Evolutionary conservation across 768 basidiomycete genomes (phyloP).

Genomic region (Lyophyllum atratum): DNA sequence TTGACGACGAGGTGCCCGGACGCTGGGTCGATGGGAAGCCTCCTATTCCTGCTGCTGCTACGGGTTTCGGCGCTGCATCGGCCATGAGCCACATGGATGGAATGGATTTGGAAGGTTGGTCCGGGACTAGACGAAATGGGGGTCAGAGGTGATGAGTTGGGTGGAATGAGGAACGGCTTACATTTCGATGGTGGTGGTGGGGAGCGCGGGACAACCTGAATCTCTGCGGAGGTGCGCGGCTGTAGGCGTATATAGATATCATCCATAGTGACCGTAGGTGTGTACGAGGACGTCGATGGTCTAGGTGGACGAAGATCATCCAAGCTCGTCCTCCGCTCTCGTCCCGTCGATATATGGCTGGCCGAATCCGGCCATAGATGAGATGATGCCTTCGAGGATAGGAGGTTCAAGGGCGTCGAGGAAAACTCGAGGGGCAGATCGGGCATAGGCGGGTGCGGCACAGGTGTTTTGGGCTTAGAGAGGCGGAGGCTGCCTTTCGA

Average conservation of each 20-base stretch:
- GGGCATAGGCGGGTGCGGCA: slow-evolving; percentile 33
- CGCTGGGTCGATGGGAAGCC: slow-evolving; percentile 32
- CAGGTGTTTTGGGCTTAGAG: slow-evolving; percentile 32
- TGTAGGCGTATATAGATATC: slow-evolving; percentile 30
- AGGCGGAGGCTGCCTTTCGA: slow-evolving; percentile 71
- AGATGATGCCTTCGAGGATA: slow-evolving; percentile 8
- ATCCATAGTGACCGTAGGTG: slow-evolving; percentile 25
- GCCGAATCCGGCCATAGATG: slow-evolving; percentile 9
- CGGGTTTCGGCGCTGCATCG: slow-evolving; percentile 36
- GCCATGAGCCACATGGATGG: slow-evolving; percentile 54
- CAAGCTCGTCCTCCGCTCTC: slow-evolving; percentile 25
- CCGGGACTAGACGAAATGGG: not conserved
- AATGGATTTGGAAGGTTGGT: slow-evolving; percentile 22
- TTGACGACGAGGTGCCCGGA: slow-evolving; percentile 2
- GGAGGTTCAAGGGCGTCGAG: not conserved
- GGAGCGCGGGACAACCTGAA: slow-evolving; percentile 34
- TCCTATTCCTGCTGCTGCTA: slow-evolving; percentile 18
- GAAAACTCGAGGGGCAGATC: slow-evolving; percentile 27
- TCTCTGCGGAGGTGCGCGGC: slow-evolving; percentile 19
- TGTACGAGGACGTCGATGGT: slow-evolving; percentile 2
- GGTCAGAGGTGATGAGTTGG: not conserved
- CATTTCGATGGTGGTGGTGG: slow-evolving; percentile 22
- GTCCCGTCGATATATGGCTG: not conserved
- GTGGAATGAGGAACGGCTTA: not conserved
- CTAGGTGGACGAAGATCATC: slow-evolving; percentile 16